Evolutionary conservation across 2,329 filamentous ascomycete genomes (phyloP), one percentile per base, ranked within the genome.

Genomic region (Pseudophaeomoniella oleicola): DNA sequence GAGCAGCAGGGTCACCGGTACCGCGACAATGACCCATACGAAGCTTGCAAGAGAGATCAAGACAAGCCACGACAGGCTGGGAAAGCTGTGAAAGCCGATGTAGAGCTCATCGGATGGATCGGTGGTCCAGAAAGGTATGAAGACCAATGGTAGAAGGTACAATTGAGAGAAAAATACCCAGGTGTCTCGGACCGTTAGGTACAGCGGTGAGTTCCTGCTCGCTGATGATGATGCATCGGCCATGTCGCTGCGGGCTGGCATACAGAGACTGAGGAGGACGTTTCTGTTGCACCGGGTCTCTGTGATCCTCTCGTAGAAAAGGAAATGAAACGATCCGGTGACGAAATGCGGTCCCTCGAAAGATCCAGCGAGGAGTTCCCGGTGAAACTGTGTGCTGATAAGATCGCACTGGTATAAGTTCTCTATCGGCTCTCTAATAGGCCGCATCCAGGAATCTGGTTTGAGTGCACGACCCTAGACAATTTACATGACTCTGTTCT

Each of bases 121-220:
- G 9, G 19, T 36, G 2, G 42, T 37, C 4, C 19, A 30, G 15
- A 42, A 31, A 12, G 43, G 44, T 10, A 38, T 30, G 27, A 47
- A 30, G 13, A 44, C 17, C 13, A 35, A 19, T n/a, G 42, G 42
- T 4, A 44, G 17, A 16, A 43, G 42, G 13, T 13, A 39, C 4
- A 46, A 36, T 17, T 39, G 39, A 5, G 27, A 39, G 11, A 39
- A 10, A 19, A 46, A 35, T 16, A 44, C 37, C 36, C 34, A 27
- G 2, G 22, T 19, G 36, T 46, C 44, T 9, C 41, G 30, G 11
- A 42, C 9, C 4, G 44, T 34, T 12, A 42, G 33, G 13, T 40
- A 32, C 6, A 44, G 10, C 10, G 44, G 44, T 13, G 14, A 15
- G 18, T 19, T 15, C n/a, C n/a, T 17, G 10, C 12, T 17, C 18